A percentile compares a stretch with the other conserved stretches of the same genome.
Conservation (phyloP, 2,329 filamentous ascomycete genomes). For the Exserohilum rostratum region DNA sequence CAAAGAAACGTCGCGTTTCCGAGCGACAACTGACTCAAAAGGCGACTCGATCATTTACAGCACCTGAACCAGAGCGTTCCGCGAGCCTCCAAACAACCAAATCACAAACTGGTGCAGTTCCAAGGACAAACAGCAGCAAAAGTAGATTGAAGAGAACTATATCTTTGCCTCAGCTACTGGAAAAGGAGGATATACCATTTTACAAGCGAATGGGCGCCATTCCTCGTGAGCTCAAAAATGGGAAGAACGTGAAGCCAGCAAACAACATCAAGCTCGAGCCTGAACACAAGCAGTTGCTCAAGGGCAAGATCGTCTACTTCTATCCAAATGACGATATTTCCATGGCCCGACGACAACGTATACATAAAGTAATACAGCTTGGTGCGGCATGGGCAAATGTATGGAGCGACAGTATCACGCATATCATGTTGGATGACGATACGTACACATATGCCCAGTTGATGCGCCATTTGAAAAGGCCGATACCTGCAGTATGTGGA, state of each 20-base stretch:
- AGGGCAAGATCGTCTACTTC: constrained; percentile 60
- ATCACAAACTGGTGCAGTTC: constrained; percentile 1
- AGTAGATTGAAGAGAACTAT: constrained; percentile 27
- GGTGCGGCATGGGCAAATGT: constrained; percentile 74
- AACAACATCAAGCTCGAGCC: constrained; percentile 41
- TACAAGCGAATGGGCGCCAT: constrained; percentile 35
- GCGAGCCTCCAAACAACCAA: constrained; percentile 24
- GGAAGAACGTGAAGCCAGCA: constrained; percentile 37
- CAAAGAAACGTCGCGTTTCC: constrained; percentile 21
- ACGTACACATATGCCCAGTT: constrained; percentile 68
- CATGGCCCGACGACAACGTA: constrained; percentile 69
- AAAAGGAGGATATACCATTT: constrained; percentile 27
- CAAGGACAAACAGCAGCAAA: constrained; percentile 1
- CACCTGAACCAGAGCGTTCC: constrained; percentile 18
- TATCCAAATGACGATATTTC: constrained; percentile 80
- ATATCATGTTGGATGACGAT: constrained; percentile 77
- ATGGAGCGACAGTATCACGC: constrained; percentile 66
- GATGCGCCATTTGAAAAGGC: constrained; percentile 59
- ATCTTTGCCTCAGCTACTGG: constrained; percentile 28
- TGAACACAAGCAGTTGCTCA: constrained; percentile 43
- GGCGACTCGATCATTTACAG: constrained; percentile 26
- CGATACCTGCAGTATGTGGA: background rate
- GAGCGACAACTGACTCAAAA: constrained; percentile 10
- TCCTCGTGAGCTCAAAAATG: constrained; percentile 39
- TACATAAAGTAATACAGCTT: constrained; percentile 67